Base-by-base conservation (phyloP, 805 yeast genomes). In the Pachysolen tannophilus region DNA sequence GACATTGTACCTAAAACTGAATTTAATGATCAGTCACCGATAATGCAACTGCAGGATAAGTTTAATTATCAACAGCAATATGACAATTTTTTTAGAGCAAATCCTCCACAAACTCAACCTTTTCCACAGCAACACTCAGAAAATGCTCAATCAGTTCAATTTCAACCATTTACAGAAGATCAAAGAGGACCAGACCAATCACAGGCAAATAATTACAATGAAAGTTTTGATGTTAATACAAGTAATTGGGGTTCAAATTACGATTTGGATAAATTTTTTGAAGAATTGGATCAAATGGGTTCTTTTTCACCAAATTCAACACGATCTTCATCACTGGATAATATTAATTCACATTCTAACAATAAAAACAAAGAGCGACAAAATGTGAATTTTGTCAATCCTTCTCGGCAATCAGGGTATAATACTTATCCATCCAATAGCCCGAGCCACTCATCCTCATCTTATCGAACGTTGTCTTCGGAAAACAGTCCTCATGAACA, bases 231-330 rank as follows among this genome's bases (percentile, higher is more conserved):
- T 13, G 26, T 39, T 6, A 21, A 38, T 2, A 43, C 50, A 8
- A 56, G 58, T 29, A 61, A 56, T 37, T 63, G 68, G 66, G 44
- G 58, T 2, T 51, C 64, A 5, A 55, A 57, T 26, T 43, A 50
- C 6, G 62, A 60, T 29, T 44, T 75, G 36, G 69, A 65, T 19
- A 51, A 56, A 14, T 75, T 75, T 48, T 72, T 75, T 47, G 60
- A 60, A 33, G 72, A 72, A 37, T 52, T 74, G 38, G 67, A 65
- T 18, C 59, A 57, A 32, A 37, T 52, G 25, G 50, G 56, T 6
- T 17, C 36, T 7, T 30, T 28, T 18, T 44, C 44, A 19, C 42
- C 26, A 20, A 38, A 39, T 24, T 44, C 42, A 6, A 29, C 36
- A 5, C 35, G 39, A 13, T 27, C 36, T 8, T 14, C 21, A 18